Evolutionary conservation across 2,329 filamentous ascomycete genomes (phyloP), one percentile per base, ranked within the genome.

Genomic region (Cercospora zeae-maydis): DNA sequence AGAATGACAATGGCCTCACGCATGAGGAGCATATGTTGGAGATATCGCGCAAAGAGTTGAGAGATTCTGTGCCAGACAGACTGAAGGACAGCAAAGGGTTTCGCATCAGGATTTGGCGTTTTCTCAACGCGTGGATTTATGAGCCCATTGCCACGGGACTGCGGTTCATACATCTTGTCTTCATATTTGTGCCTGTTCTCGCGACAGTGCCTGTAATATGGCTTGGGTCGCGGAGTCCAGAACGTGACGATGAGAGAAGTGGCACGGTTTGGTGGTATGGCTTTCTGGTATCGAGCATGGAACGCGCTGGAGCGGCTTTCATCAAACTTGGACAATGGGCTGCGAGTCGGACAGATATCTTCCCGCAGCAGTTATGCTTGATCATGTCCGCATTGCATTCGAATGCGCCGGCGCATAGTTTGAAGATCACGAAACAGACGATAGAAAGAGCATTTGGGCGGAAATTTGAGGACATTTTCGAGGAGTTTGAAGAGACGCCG

Each of bases 301-400:
- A 99, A 78, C 84, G 88, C 73, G 92, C 93, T 16, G 95, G 95
- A 0, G 93, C 95, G 49, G 92, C 95, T 0, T 99, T 99, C 74
- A 99, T 99, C 79, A 99, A 99, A 87, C 86, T 99, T 59, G 95
- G 95, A 14, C 95, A 99, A 87, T 99, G 95, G 95, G 95, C 95
- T 16, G 95, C 95, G 2, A 98, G 95, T 4, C 85, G 95, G 74
- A 91, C 93, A 45, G 95, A 99, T 77, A 96, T 99, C 73, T 99
- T 99, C 74, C 95, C 95, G 1, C 89, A 84, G 21, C 88, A 97
- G 76, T 87, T 99, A 85, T 99, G 95, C 78, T 85, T 85, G 47
- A 87, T 93, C 74, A 95, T 99, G 93, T 96, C 93, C 1, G 90
- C 92, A 65, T 83, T 99, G 51, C 95, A 99, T 78, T 97, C 95